A percentile compares a stretch with the other conserved stretches of the same genome.
These are phyloP conservation scores for Silene latifolia DNA, from an alignment of 148 eudicot species.

Conservation along the genomic window DNA sequence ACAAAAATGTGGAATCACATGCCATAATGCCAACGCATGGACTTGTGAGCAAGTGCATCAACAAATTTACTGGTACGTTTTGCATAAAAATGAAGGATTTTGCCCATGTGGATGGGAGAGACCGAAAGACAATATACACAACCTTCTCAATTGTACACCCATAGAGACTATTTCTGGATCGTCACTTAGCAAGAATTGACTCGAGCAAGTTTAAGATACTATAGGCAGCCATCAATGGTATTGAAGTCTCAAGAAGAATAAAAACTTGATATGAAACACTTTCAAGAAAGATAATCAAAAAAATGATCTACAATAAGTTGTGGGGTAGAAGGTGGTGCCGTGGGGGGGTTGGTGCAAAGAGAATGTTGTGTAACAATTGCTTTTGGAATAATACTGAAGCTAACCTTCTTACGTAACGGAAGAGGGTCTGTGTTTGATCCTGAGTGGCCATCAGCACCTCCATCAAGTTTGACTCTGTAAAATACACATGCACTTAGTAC, in stretches of 20 bases:
- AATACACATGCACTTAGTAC: not conserved
- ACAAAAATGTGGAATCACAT: too few relatives aligned
- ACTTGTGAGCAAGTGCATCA: not conserved
- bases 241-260: not conserved
- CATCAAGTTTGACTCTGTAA: slow-evolving; percentile 21
- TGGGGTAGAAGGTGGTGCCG: not conserved
- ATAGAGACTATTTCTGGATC: not conserved
- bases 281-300: not conserved
- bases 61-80: not conserved
- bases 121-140: too few relatives aligned
- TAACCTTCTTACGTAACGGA: slow-evolving; percentile 30
- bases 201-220: not conserved
- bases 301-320: not conserved
- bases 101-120: not conserved
- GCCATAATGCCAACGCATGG: not conserved
- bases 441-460: not conserved
- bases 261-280: not conserved
- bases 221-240: not conserved
- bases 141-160: not conserved
- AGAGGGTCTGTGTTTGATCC: slow-evolving; percentile 26
- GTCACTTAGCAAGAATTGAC: not conserved
- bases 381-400: not conserved
- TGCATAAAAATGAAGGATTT: not conserved
- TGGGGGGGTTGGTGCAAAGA: not conserved
- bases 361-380: not conserved